Base-by-base conservation (phyloP, 2,329 filamentous ascomycete species). In the Colletotrichum sp. region DNA sequence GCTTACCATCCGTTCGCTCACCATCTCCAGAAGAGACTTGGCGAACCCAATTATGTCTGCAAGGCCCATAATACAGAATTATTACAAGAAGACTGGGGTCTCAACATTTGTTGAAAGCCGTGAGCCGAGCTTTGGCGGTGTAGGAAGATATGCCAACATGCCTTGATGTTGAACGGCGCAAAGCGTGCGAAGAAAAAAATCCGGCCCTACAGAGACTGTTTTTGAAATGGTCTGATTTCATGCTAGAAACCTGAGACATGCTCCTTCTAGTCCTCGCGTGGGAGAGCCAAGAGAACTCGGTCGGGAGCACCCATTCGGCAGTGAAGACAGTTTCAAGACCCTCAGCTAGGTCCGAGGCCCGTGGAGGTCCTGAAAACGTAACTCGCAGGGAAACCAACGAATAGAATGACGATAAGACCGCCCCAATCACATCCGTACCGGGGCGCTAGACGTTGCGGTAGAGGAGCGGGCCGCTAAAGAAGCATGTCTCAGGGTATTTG, bases 391-490 rank as follows among this genome's bases (percentile, higher is more conserved):
- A 52, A 48, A 21, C 0, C 1, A 13, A 4, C 43, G 43, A 21
- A 48, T 48, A 2, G 43, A 6, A 48, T 6, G 43, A 2, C 13
- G 13, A 48, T 4, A 21, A 3, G 3, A 48, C 43, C n/a, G 43
- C 43, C 38, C 2, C 38, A n/a, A 10, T 48, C 18, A 52, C 43
- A 52, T 21, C 3, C n/a, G 3, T 52, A 52, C 43, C 2, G 43
- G n/a, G 43, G 2, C 43, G 43, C 43, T 52, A 52, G 43, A 52
- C 43, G 43, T 48, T 52, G 43, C n/a, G 43, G 43, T 13, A 3
- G 43, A 21, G 43, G 43, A 52, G 43, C 43, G 43, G 43, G 43
- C 43, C 43, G 43, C 43, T 52, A 52, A 52, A 52, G 43, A 52
- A 21, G 43, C 43, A 52, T 52, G 43, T 21, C 43, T 52, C 43